Percentiles rank a stretch among this genome's conserved stretches.
Evolutionary conservation across 2,329 filamentous ascomycete genomes (phyloP).

Genomic region (Albifimbria verrucaria): DNA sequence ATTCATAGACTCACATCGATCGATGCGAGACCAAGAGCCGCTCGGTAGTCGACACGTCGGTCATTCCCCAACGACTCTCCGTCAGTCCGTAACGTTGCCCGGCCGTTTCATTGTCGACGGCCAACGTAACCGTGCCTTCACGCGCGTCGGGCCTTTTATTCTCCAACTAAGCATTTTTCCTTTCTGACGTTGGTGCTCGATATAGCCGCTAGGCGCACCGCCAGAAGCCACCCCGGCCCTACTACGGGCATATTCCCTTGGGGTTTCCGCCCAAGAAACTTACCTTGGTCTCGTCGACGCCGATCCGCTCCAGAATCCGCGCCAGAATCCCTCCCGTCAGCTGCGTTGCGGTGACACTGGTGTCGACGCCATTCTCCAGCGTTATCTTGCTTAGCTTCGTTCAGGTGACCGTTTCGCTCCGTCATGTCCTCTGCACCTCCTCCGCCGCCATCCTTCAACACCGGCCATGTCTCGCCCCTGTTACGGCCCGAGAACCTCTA

Average conservation of each 20-base stretch:
- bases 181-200: no score
- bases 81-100: background rate
- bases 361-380: no score
- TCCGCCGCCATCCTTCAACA: background rate
- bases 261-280: background rate
- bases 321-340: background rate
- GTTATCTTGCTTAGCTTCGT: no score
- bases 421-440: background rate
- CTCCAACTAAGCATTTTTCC: no score
- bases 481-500: background rate
- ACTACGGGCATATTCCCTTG: conserved; percentile 20
- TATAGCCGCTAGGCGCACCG: no score
- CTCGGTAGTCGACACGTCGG: no score
- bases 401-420: background rate
- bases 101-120: background rate
- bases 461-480: background rate
- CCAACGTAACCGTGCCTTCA: background rate
- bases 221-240: conserved; percentile 21
- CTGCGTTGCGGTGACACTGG: background rate
- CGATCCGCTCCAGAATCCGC: conserved; percentile 16
- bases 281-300: conserved; percentile 21
- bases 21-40: no score
- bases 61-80: no score
- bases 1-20: no score
- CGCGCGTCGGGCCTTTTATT: no score